phyloP scores from a whole-genome alignment of 176 grass and related monocot genomes.

The Coix lacrymajobi region DNA sequence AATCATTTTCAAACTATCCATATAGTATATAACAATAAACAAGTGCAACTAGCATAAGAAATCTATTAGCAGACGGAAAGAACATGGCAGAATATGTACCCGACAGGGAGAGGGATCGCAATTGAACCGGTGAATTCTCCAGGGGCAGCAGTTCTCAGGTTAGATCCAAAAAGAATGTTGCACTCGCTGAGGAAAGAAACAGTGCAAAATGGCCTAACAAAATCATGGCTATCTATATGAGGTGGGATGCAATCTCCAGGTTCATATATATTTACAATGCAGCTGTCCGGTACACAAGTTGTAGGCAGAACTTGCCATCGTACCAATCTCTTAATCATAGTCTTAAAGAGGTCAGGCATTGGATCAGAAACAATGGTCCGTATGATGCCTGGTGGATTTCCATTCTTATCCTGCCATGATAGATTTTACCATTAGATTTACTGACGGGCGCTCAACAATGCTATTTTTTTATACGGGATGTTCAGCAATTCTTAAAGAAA shows the following conservation, averaged over 20 bases:
- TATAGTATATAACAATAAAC: background rate
- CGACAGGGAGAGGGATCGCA: conserved; percentile 62
- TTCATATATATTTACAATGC: conserved; percentile 90
- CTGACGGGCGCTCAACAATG: background rate
- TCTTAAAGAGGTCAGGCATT: conserved; percentile 57
- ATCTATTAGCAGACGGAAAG: conserved; percentile 6
- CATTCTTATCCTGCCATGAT: conserved; percentile 74
- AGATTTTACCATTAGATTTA: conserved; percentile 12
- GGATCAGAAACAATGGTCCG: conserved; percentile 57
- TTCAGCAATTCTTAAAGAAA: conserved; percentile 7
- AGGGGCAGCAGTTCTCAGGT: conserved; percentile 39
- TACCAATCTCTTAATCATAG: conserved; percentile 67
- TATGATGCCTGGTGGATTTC: conserved; percentile 89
- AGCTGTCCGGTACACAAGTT: conserved; percentile 73
- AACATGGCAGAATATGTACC: conserved; percentile 36
- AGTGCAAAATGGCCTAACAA: conserved; percentile 83
- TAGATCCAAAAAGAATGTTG: conserved; percentile 66
- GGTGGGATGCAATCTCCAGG: conserved; percentile 85
- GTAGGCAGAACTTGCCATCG: conserved; percentile 66
- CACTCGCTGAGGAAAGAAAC: conserved; percentile 86
- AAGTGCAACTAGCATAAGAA: background rate
- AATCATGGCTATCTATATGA: conserved; percentile 92
- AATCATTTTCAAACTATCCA: conserved; percentile 5
- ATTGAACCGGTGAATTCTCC: conserved; percentile 55
- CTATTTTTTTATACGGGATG: background rate